Evolutionary conservation across 2,329 filamentous ascomycete genomes (phyloP).

Genomic region (Hypoxylon sp.): DNA sequence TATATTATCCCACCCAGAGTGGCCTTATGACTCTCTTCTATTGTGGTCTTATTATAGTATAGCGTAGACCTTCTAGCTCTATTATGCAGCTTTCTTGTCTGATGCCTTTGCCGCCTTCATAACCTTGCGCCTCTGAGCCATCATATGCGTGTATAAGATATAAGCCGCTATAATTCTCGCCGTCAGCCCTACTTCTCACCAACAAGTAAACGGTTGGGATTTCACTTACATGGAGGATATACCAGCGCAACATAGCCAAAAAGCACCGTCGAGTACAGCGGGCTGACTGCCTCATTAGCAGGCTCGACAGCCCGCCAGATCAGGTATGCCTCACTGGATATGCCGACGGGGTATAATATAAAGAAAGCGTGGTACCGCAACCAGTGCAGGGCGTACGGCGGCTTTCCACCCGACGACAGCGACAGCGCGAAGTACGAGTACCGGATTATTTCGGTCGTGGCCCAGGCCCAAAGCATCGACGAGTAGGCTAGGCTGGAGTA

Average conservation of each 20-base stretch:
- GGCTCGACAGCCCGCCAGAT: slow-evolving; percentile 79
- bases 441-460: slow-evolving; percentile 89
- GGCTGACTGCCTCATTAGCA: slow-evolving; percentile 63
- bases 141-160: slow-evolving; percentile 94
- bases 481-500: slow-evolving; percentile 67
- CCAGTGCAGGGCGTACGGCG: slow-evolving; percentile 79
- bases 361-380: slow-evolving; percentile 94
- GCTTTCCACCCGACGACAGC: slow-evolving; percentile 69
- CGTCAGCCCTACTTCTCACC: slow-evolving; percentile 2
- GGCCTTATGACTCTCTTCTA: slow-evolving; percentile 6
- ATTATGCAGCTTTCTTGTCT: slow-evolving; percentile 61
- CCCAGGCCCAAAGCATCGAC: slow-evolving; percentile 89
- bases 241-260: slow-evolving; percentile 81
- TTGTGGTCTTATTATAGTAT: slow-evolving; percentile 19
- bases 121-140: slow-evolving; percentile 87
- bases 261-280: slow-evolving; percentile 75
- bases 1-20: slow-evolving; percentile 17
- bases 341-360: slow-evolving; percentile 92
- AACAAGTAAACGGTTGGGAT: slow-evolving; percentile 7
- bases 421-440: slow-evolving; percentile 92
- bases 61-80: slow-evolving; percentile 27
- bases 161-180: slow-evolving; percentile 72
- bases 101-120: slow-evolving; percentile 73
- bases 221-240: slow-evolving; percentile 82
- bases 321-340: slow-evolving; percentile 87